A percentile compares a stretch with the other conserved stretches of the same genome.
Evolutionary conservation across 108 stramenopile species (phyloP).

Genomic region (Mayamaea pseudoterrestris): DNA sequence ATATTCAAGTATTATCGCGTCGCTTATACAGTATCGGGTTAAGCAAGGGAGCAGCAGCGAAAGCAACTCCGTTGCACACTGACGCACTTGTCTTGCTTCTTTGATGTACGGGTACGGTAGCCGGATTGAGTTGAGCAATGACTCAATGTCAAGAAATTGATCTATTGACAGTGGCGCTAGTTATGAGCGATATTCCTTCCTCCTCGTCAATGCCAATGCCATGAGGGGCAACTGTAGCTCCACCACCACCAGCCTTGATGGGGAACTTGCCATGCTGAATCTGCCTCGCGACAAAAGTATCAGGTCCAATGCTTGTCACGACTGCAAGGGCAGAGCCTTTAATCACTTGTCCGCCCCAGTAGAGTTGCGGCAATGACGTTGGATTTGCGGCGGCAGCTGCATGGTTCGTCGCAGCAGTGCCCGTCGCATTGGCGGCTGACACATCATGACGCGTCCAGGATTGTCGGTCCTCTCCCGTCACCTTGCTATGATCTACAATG

Average conservation of each 20-base stretch:
- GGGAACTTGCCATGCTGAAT: conserved; percentile 60
- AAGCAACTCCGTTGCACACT: too few species aligned
- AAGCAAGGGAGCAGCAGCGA: too few species aligned
- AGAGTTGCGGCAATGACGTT: conserved; percentile 26
- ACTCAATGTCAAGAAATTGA: not conserved
- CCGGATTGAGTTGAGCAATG: not conserved
- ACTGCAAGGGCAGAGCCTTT: conserved; percentile 61
- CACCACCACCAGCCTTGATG: conserved; percentile 22
- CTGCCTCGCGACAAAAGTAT: conserved; percentile 41
- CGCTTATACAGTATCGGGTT: too few species aligned
- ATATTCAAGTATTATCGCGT: too few species aligned
- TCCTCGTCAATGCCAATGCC: conserved; percentile 12
- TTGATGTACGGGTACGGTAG: not conserved
- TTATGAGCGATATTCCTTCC: conserved; percentile 3
- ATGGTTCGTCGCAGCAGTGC: not conserved
- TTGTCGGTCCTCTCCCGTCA: conserved; percentile 56
- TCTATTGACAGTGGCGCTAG: not conserved
- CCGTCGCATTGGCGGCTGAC: conserved; percentile 1
- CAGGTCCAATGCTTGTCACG: conserved; percentile 46
- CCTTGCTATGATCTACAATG: conserved; percentile 46
- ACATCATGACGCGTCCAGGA: not conserved
- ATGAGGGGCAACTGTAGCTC: not conserved
- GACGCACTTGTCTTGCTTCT: not conserved
- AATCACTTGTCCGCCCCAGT: conserved; percentile 56
- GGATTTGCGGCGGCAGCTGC: conserved; percentile 11